phyloP scores from a whole-genome alignment of 1,139 yeast species.

The Sugiyamaella castrensis region DNA sequence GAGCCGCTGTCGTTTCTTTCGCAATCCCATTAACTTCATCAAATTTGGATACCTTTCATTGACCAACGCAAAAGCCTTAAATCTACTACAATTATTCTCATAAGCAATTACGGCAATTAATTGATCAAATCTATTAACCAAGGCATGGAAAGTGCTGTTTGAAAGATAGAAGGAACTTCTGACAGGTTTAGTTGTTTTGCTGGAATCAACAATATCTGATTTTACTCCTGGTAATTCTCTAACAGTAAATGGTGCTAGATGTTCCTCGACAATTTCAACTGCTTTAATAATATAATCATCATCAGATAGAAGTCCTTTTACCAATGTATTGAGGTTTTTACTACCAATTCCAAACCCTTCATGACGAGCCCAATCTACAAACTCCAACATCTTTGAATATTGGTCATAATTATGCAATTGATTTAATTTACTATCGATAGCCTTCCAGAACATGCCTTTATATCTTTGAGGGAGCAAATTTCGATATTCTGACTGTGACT shows the following conservation, averaged over 20 bases:
- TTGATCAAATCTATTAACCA: slow-evolving; percentile 8
- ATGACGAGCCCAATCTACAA: slow-evolving; percentile 33
- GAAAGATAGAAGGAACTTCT: slow-evolving; percentile 4
- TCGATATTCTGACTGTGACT: not conserved
- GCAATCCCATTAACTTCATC: slow-evolving; percentile 9
- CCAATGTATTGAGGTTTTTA: slow-evolving; percentile 42
- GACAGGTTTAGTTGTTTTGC: not conserved
- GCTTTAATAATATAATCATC: slow-evolving; percentile 37
- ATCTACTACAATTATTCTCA: slow-evolving; percentile 9
- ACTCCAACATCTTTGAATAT: slow-evolving; percentile 30
- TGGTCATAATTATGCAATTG: slow-evolving; percentile 29
- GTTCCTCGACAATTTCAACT: slow-evolving; percentile 40
- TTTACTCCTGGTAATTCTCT: slow-evolving; percentile 29
- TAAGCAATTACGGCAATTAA: slow-evolving; percentile 10
- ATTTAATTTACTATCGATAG: slow-evolving; percentile 33
- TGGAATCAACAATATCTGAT: not conserved
- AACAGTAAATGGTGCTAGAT: slow-evolving; percentile 30
- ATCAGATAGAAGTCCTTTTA: slow-evolving; percentile 34
- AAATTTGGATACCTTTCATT: slow-evolving; percentile 15
- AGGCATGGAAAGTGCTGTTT: slow-evolving; percentile 10
- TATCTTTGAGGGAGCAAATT: slow-evolving; percentile 22
- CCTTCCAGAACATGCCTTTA: slow-evolving; percentile 26
- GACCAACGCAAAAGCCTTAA: slow-evolving; percentile 9
- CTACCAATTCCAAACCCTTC: slow-evolving; percentile 42
- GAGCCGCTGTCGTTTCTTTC: not conserved